These are phyloP conservation scores for Nicotiana otophora DNA, from an alignment of 257 asterid species.

Conservation along the genomic window DNA sequence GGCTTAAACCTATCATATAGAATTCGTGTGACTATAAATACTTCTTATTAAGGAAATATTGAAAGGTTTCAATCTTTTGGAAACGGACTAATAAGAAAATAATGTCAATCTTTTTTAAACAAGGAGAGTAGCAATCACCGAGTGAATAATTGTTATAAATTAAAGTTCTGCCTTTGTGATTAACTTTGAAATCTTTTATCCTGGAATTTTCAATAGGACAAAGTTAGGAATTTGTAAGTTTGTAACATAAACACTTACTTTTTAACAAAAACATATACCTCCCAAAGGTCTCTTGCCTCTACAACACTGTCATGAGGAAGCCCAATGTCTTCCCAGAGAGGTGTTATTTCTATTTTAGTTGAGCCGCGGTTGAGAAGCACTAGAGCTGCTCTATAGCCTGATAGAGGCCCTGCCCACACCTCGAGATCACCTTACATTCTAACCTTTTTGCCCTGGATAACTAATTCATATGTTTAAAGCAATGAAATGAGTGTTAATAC, in stretches of 20 bases:
- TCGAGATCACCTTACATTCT: constrained; percentile 72
- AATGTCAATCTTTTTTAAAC: too few species aligned
- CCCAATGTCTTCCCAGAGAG: constrained; percentile 78
- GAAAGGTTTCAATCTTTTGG: too few species aligned
- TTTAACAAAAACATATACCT: constrained; percentile 31
- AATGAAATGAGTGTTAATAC: not conserved
- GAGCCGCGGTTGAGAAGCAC: constrained; percentile 63
- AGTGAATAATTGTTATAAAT: not conserved
- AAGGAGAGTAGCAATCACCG: not conserved
- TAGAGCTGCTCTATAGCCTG: constrained; percentile 54
- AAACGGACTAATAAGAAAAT: too few species aligned
- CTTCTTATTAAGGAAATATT: too few species aligned
- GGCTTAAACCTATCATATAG: too few species aligned
- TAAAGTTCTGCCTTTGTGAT: too few species aligned
- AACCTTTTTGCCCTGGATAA: constrained; percentile 76
- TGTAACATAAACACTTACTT: constrained; percentile 19
- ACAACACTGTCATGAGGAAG: constrained; percentile 44
- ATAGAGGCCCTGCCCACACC: constrained; percentile 93
- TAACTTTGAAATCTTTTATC: too few species aligned
- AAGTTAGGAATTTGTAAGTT: too few species aligned
- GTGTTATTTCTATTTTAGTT: constrained; percentile 24
- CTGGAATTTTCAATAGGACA: too few species aligned
- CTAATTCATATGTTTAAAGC: constrained; percentile 46
- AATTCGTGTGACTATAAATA: too few species aligned
- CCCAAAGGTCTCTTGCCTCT: constrained; percentile 68